Evolutionary conservation across 2,329 filamentous ascomycete genomes (phyloP).

Genomic region (Fusarium denticulatum): DNA sequence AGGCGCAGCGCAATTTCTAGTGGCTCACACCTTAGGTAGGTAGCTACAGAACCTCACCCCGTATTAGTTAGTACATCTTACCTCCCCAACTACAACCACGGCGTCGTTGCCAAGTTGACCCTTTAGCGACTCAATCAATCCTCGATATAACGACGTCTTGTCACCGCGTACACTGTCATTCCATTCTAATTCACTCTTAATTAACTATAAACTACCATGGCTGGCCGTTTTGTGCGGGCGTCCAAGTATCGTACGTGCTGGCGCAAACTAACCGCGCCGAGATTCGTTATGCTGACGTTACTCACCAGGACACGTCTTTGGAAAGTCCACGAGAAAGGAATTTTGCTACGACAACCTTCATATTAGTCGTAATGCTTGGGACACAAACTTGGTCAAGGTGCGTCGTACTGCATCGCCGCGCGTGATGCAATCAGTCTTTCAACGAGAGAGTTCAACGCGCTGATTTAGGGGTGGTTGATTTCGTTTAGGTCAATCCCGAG

Average conservation of each 20-base stretch:
- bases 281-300: constrained; percentile 41
- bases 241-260: constrained; percentile 72
- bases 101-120: constrained; percentile 38
- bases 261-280: constrained; percentile 42
- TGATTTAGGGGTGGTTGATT: constrained; percentile 39
- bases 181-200: constrained; percentile 18
- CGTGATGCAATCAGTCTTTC: constrained; percentile 25
- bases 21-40: constrained; percentile 26
- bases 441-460: constrained; percentile 33
- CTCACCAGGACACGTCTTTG: constrained; percentile 91
- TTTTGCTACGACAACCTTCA: constrained; percentile 98
- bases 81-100: constrained; percentile 31
- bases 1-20: constrained; percentile 41
- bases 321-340: constrained; percentile 94
- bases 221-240: constrained; percentile 73
- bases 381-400: constrained; percentile 98
- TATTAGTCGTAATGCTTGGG: constrained; percentile 98
- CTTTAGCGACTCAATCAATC: constrained; percentile 13
- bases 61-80: constrained; percentile 30
- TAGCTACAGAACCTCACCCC: constrained; percentile 20
- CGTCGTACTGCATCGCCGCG: constrained; percentile 73
- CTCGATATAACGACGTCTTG: constrained; percentile 1
- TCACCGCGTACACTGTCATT: constrained; percentile 9
- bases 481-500: constrained; percentile 84
- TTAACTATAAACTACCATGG: constrained; percentile 55